Base-by-base conservation (phyloP, 1,284 basidiomycete genomes). In the Rhodotorula sp. region DNA sequence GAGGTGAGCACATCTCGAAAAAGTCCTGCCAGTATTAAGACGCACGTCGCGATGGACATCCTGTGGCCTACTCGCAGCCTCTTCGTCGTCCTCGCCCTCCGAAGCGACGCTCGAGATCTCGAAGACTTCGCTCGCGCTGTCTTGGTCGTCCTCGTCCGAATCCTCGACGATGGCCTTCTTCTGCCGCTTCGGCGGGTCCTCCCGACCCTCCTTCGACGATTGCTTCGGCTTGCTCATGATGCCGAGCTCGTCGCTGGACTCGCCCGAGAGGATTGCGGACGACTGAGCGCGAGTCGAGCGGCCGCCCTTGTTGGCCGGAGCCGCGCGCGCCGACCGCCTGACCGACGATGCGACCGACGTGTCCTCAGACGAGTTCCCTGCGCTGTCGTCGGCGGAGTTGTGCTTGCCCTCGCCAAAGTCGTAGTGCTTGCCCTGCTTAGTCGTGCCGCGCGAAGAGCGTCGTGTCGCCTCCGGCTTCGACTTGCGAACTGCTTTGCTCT, bases 11-110 rank as follows among this genome's bases (percentile, higher is more conserved):
- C 9, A 16, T 2, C 21, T 7, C 2, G 45, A 14, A 19, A 27
- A 2, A 4, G 17, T 27, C 0, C 2, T n/a, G 5, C 0, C 25
- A 34, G 16, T 23, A 34, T 21, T 5, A 3, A 46, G 19, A 46
- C 70, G 58, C 23, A 65, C 68, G 7, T 23, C 10, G 49, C 64
- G 64, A 25, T 73, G 67, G 19, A 45, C 16, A 48, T 70, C 64
- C 46, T 73, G 71, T 9, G 65, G 67, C 8, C 56, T 56, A 17
- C 2, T 34, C 34, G 34, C 34, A 34, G 13, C 41, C 13, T 19
- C 16, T 4, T 25, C n/a, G 21, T 52, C 58, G 9, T 45, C 34
- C 7, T n/a, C 27, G 9, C 42, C 25, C 17, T 23, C 5, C 27
- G 34, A 21, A 23, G 62, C 48, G 21, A 50, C 46, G 27, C 49